Percentiles rank a stretch among this genome's conserved stretches.
Conservation (phyloP, 768 basidiomycete species). For the Leccinum subtestaceum region DNA sequence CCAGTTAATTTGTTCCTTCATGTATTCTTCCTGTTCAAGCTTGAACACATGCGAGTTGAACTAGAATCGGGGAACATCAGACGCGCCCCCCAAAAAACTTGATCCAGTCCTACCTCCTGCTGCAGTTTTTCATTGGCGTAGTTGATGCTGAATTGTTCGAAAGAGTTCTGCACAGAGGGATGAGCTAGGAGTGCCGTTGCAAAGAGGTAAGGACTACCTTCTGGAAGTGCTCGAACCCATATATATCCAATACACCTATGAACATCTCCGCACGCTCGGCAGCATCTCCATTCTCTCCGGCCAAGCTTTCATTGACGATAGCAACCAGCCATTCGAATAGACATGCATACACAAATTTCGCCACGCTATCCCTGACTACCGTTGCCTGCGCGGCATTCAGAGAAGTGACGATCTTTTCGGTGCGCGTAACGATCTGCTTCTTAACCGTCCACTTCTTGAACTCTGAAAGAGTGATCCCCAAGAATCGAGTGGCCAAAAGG, state of each 20-base stretch:
- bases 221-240: constrained; percentile 96
- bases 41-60: constrained; percentile 99
- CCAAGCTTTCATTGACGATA: constrained; percentile 94
- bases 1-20: constrained; percentile 99
- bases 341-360: constrained; percentile 98
- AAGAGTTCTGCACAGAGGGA: constrained; percentile 58
- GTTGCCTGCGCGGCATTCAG: constrained; percentile 86
- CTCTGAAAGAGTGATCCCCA: constrained; percentile 85
- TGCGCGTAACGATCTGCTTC: constrained; percentile 92
- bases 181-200: constrained; percentile 3
- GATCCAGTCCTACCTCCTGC: constrained; percentile 70
- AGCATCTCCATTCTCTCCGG: constrained; percentile 91
- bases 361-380: constrained; percentile 93
- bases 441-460: constrained; percentile 99
- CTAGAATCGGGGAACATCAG: constrained; percentile 38
- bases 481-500: constrained; percentile 78
- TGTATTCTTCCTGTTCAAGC: constrained; percentile 98
- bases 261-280: constrained; percentile 94
- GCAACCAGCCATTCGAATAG: constrained; percentile 98
- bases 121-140: constrained; percentile 98
- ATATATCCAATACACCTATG: constrained; percentile 98
- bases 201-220: constrained; percentile 50
- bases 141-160: constrained; percentile 99
- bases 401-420: constrained; percentile 91
- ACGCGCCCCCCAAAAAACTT: neutral